phyloP scores from a whole-genome alignment of 768 basidiomycete species.

The Termitomyces eurrhizus region DNA sequence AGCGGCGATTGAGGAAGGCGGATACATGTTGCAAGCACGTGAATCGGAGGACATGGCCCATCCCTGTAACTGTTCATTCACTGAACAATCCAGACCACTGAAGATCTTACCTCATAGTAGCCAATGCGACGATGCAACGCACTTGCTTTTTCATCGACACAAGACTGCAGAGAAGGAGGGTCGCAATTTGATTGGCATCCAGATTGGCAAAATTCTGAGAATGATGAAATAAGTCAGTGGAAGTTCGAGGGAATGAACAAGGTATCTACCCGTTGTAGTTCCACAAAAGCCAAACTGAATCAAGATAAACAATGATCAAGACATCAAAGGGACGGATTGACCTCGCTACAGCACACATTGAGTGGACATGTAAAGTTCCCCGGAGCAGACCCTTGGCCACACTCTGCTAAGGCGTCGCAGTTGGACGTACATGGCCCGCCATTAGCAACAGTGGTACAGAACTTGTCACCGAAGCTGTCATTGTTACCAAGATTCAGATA shows the following conservation, averaged over 20 bases:
- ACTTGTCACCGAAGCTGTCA: not conserved
- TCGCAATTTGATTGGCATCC: slow-evolving; percentile 2
- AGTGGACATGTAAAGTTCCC: slow-evolving; percentile 1
- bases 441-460: not conserved
- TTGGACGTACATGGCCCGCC: slow-evolving; percentile 1
- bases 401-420: slow-evolving; percentile 2
- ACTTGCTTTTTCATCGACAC: not conserved
- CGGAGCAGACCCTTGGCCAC: not conserved
- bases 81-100: not conserved
- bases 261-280: not conserved
- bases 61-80: not conserved
- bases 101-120: not conserved
- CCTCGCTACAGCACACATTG: not conserved
- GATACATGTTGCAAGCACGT: not conserved
- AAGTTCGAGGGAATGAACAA: not conserved
- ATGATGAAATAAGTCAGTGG: not conserved
- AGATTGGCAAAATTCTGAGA: not conserved
- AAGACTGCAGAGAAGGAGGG: not conserved
- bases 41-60: not conserved
- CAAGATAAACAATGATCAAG: not conserved
- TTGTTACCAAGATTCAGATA: not conserved
- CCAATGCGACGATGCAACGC: slow-evolving; percentile 1
- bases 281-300: not conserved
- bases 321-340: not conserved
- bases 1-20: not conserved